These are phyloP conservation scores for Microbotryomycetes sp. DNA, from an alignment of 1,284 basidiomycete species.

Conservation along the genomic window DNA sequence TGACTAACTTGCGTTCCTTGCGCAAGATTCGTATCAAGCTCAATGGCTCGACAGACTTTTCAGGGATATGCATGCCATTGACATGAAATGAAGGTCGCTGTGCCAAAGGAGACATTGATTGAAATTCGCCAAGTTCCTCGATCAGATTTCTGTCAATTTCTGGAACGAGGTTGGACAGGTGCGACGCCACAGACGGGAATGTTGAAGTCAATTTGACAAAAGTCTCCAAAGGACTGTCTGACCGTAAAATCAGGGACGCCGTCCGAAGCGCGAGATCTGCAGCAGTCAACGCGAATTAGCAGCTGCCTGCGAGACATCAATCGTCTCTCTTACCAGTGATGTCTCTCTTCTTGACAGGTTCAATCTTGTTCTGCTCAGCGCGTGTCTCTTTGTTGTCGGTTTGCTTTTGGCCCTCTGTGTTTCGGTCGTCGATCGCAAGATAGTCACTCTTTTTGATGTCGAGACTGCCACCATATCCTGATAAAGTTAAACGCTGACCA, in stretches of 20 bases:
- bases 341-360: slow-evolving; percentile 26
- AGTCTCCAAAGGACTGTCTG: slow-evolving; percentile 54
- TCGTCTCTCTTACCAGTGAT: slow-evolving; percentile 16
- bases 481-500: slow-evolving; percentile 50
- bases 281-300: slow-evolving; percentile 5
- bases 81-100: slow-evolving; percentile 58
- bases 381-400: neutral
- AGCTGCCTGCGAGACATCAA: neutral
- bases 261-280: slow-evolving; percentile 67
- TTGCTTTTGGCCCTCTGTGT: slow-evolving; percentile 7
- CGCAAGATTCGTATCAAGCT: slow-evolving; percentile 63
- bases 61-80: slow-evolving; percentile 62
- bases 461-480: slow-evolving; percentile 84
- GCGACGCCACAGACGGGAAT: slow-evolving; percentile 72
- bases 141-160: slow-evolving; percentile 41
- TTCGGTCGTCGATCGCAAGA: slow-evolving; percentile 79
- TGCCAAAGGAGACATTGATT: neutral
- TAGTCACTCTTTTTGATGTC: slow-evolving; percentile 98
- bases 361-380: slow-evolving; percentile 17
- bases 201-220: slow-evolving; percentile 71
- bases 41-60: slow-evolving; percentile 58
- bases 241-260: slow-evolving; percentile 61
- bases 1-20: slow-evolving; percentile 58
- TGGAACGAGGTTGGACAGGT: slow-evolving; percentile 48
- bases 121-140: slow-evolving; percentile 46